phyloP scores from a whole-genome alignment of 139 green algal species.

The Diplosphaera chodatii region DNA sequence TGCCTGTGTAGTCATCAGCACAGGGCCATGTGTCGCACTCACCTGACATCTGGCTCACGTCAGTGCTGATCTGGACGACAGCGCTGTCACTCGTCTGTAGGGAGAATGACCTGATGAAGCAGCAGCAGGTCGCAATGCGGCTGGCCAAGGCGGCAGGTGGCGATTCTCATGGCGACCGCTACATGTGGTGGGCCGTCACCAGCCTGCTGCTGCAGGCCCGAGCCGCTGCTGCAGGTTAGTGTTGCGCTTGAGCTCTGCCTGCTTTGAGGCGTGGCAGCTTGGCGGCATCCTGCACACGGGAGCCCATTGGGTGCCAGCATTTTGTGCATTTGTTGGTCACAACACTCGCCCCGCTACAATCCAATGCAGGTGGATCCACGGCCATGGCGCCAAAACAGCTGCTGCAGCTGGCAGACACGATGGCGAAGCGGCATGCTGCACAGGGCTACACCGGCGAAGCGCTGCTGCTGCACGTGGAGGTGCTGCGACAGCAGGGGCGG shows the following conservation, averaged over 20 bases:
- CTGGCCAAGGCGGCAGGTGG: conserved; percentile 44
- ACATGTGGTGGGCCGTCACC: conserved; percentile 64
- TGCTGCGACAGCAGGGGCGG: conserved; percentile 53
- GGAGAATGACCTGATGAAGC: conserved; percentile 49
- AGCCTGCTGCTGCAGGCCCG: conserved; percentile 48
- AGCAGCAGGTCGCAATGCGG: conserved; percentile 69
- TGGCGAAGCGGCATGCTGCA: conserved; percentile 36
- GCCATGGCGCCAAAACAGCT: conserved; percentile 35
- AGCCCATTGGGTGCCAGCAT: no score
- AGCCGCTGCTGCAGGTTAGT: not conserved
- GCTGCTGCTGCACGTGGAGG: conserved; percentile 54
- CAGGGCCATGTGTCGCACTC: no score
- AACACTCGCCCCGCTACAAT: no score
- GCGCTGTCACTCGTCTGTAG: no score
- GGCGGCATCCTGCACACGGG: no score
- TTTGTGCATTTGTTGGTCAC: no score
- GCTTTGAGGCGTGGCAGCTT: no score
- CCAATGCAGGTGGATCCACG: not conserved
- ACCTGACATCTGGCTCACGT: no score
- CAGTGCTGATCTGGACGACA: no score
- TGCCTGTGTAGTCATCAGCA: no score
- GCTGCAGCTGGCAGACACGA: conserved; percentile 60
- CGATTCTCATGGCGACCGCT: conserved; percentile 19
- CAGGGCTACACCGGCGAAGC: conserved; percentile 25
- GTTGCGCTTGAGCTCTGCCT: no score